Percentiles rank a stretch among this genome's conserved stretches.
These are phyloP conservation scores for Adenanthera pavonina DNA, from an alignment of 306 rosid genomes.

Conservation along the genomic window DNA sequence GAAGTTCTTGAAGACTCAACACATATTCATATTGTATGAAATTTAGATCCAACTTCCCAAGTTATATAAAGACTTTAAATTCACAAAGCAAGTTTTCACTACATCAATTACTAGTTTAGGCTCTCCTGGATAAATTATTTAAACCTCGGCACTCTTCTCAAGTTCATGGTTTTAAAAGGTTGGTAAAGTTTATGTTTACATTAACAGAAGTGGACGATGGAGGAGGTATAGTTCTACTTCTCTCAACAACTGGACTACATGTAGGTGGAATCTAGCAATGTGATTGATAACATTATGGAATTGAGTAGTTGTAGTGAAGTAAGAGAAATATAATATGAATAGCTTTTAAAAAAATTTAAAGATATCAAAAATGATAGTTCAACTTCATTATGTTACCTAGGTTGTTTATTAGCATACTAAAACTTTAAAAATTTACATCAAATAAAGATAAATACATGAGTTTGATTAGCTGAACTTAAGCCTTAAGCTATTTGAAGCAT, in stretches of 20 bases:
- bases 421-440: conserved; percentile 32
- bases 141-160: too few species aligned
- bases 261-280: conserved; percentile 74
- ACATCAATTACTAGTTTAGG: conserved; percentile 46
- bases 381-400: conserved; percentile 51
- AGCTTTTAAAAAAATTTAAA: conserved; percentile 3
- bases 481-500: conserved; percentile 6
- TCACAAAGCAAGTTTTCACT: neutral
- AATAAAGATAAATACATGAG: neutral
- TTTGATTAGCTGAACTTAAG: conserved; percentile 5
- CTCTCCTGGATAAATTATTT: too few species aligned
- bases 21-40: too few species aligned
- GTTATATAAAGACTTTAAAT: conserved; percentile 13
- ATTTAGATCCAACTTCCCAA: neutral
- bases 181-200: conserved; percentile 10
- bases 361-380: conserved; percentile 12
- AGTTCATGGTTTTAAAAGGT: too few species aligned
- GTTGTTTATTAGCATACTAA: neutral
- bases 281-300: conserved; percentile 49
- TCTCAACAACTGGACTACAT: conserved; percentile 54
- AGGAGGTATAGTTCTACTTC: conserved; percentile 46
- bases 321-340: conserved; percentile 22
- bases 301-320: conserved; percentile 28
- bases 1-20: too few species aligned
- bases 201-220: conserved; percentile 48